A percentile compares a stretch with the other conserved stretches of the same genome.
phyloP scores from a whole-genome alignment of 1,284 basidiomycete species.

The Apiotrichum porosum region DNA sequence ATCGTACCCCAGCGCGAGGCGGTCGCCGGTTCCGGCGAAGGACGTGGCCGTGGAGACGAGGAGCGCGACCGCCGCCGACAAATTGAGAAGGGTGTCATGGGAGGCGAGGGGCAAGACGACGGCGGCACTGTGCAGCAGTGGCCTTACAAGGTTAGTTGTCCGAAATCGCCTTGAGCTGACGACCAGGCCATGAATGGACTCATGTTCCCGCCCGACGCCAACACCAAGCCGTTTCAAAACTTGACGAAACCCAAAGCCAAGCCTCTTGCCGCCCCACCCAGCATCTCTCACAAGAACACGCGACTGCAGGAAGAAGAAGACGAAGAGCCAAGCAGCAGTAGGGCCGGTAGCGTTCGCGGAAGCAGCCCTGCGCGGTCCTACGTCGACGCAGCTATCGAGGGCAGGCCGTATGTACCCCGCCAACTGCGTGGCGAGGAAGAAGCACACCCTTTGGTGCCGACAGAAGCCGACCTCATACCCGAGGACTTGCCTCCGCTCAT shows the following conservation, averaged over 20 bases:
- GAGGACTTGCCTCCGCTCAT: constrained; percentile 79
- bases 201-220: constrained; percentile 88
- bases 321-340: constrained; percentile 40
- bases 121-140: constrained; percentile 63
- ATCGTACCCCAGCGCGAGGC: constrained; percentile 42
- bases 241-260: constrained; percentile 22
- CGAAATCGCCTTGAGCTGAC: neutral
- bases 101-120: constrained; percentile 58
- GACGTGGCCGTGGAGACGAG: constrained; percentile 31
- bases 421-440: neutral
- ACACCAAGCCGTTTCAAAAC: constrained; percentile 64
- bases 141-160: constrained; percentile 69
- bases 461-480: constrained; percentile 55
- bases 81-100: constrained; percentile 54
- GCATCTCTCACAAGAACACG: constrained; percentile 72
- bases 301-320: constrained; percentile 63
- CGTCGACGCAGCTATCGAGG: constrained; percentile 80
- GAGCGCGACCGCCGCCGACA: constrained; percentile 26
- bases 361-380: constrained; percentile 81
- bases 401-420: constrained; percentile 50
- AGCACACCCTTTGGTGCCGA: neutral
- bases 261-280: constrained; percentile 53
- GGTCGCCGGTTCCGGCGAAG: constrained; percentile 30
- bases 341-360: constrained; percentile 54
- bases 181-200: constrained; percentile 60